Evolutionary conservation across 441 rosid species (phyloP), one percentile per base, ranked within the genome.

Genomic region (Populus hybrid): DNA sequence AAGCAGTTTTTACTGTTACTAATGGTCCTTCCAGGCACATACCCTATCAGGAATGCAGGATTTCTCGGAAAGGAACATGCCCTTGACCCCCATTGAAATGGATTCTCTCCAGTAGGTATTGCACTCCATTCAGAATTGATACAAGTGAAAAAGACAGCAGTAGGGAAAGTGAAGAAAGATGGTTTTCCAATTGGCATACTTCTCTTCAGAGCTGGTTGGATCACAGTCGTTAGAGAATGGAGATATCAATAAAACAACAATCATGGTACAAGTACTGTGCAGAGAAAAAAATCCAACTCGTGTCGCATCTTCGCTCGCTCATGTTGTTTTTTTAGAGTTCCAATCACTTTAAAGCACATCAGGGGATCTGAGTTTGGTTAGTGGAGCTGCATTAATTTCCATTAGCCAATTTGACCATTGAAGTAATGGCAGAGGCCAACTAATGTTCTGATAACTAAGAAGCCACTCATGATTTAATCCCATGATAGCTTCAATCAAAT

Each of bases 401-500:
- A 71, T 23, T 40, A 56, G 21, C 73, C 70, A 40, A 71, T 53
- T n/a, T 65, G 38, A 3, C 31, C n/a, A 71, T 75, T 61, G 66
- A 68, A 56, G 42, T 67, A 56, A 6, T 70, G 40, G 78, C 40
- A n/a, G 67, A 31, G 35, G 29, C 36, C 77, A 68, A 53, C 76
- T 59, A 33, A 45, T 21, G 71, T 56, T 45, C 38, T 70, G 74
- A 67, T 61, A 64, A 72, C 71, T 76, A 18, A 73, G 64, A 74
- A 79, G 35, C 80, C 84, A 78, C 70, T 73, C 68, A 64, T 61
- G 10, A 56, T 71, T 76, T 33, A 20, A 21, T 68, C 56, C 64
- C 63, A 72, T 64, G 12, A 72, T 33, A 35, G 28, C 36, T 50
- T 59, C 63, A 69, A 68, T 68, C 65, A 16, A 76, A 65, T 35